Evolutionary conservation across 202 grass and related monocot genomes (phyloP).

Genomic region (Dendrocalamus latiflorus): DNA sequence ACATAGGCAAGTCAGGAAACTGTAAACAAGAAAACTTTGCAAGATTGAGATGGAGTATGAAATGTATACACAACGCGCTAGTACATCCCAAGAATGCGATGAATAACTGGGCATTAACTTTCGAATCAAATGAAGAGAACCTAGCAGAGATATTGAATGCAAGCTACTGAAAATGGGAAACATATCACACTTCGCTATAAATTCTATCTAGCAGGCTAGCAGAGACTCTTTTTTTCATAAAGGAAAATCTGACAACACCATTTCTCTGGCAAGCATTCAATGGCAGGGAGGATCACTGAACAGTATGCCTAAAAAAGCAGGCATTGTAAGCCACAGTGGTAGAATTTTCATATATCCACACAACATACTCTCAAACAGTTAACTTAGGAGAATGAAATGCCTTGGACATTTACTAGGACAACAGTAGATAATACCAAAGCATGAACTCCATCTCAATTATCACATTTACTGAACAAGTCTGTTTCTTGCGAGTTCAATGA

Average conservation of each 20-base stretch:
- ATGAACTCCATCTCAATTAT: constrained; percentile 23
- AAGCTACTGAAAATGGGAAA: constrained; percentile 25
- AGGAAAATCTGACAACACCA: constrained; percentile 17
- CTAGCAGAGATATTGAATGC: constrained; percentile 37
- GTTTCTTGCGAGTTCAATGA: constrained; percentile 9
- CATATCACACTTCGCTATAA: constrained; percentile 43
- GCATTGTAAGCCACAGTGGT: constrained; percentile 28
- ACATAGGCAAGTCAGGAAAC: background rate
- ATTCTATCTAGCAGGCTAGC: constrained; percentile 17
- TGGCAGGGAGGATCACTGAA: constrained; percentile 20
- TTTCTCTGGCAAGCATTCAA: constrained; percentile 40
- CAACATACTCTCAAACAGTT: background rate
- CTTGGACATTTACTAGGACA: constrained; percentile 15
- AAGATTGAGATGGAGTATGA: background rate
- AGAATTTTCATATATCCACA: constrained; percentile 24
- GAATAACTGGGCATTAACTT: constrained; percentile 9
- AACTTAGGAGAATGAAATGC: constrained; percentile 12
- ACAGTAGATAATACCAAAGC: constrained; percentile 12
- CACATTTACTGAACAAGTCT: constrained; percentile 19
- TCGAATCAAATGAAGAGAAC: constrained; percentile 7
- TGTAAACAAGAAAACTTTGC: background rate
- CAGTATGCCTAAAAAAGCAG: constrained; percentile 17
- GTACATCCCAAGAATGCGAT: background rate
- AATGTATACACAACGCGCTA: background rate
- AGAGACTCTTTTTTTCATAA: background rate